A percentile compares a stretch with the other conserved stretches of the same genome.
Conservation (phyloP, 495 filamentous ascomycete species). For the Penicillium coprophilum region DNA sequence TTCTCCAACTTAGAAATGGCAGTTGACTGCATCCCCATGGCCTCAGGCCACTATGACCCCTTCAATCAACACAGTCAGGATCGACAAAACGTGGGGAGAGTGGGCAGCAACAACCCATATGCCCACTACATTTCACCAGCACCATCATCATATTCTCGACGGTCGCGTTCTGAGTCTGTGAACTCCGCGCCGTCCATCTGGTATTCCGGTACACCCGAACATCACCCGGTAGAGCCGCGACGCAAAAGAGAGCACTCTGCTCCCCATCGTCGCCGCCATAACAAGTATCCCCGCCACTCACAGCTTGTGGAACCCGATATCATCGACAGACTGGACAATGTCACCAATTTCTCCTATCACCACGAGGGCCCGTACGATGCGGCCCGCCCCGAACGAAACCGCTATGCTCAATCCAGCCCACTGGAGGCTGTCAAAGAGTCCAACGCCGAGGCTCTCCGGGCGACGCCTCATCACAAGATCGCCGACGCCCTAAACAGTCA, state of each 20-base stretch:
- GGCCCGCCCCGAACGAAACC: conserved; percentile 69
- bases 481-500: conserved; percentile 71
- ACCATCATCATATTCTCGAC: conserved; percentile 25
- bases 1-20: conserved; percentile 3
- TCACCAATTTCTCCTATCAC: conserved; percentile 66
- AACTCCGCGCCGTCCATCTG: conserved; percentile 26
- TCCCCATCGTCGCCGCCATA: conserved; percentile 20
- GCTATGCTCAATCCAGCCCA: conserved; percentile 59
- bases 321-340: conserved; percentile 76
- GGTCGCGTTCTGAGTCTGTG: conserved; percentile 32
- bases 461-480: conserved; percentile 80
- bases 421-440: conserved; percentile 72
- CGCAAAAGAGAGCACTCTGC: conserved; percentile 21
- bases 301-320: conserved; percentile 69
- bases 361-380: conserved; percentile 94
- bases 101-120: conserved; percentile 43
- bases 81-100: conserved; percentile 9
- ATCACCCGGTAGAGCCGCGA: conserved; percentile 35
- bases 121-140: conserved; percentile 35
- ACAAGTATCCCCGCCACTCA: conserved; percentile 54
- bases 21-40: conserved; percentile 28
- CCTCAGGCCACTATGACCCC: conserved; percentile 29
- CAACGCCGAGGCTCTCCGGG: conserved; percentile 75
- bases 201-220: conserved; percentile 33
- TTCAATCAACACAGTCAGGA: conserved; percentile 17